Evolutionary conservation across 1,284 basidiomycete genomes (phyloP), one percentile per base, ranked within the genome.

Genomic region (Cryptococcus amylolentus): DNA sequence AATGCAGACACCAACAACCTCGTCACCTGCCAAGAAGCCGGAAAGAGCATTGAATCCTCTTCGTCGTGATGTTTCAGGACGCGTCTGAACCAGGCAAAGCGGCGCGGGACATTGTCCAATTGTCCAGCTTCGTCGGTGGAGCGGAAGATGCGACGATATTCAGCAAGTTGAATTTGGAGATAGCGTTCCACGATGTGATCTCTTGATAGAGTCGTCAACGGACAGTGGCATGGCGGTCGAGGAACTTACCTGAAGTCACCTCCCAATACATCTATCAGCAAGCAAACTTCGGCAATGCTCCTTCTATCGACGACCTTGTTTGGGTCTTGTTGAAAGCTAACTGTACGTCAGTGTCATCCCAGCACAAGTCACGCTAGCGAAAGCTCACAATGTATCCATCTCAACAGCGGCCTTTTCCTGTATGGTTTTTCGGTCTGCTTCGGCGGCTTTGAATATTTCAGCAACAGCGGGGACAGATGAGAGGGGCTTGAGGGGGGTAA

Each of bases 41-140:
- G 91, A 71, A 96, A 96, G 1, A 90, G 83, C 14, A 84, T 79
- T 0, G 86, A 87, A 60, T 89, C 87, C 67, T 98, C 93, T 18
- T 88, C 84, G 64, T 97, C 91, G 73, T 96, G 90, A 7, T 84
- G 85, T 63, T 88, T 86, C 38, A 99, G 78, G n/a, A 95, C 77
- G n/a, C 94, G 83, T 23, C 89, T 81, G 78, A 98, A 98, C 92
- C 94, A 99, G 2, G 94, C 91, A 66, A 93, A 98, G 40, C 96
- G 84, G 16, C 95, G 82, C 0, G 90, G 85, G 5, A 98, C 84
- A 63, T 99, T 99, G 77, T 99, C 96, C 45, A 99, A 81, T 72
- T 97, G 92, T 1, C 95, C 96, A 0, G 96, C 84, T 77, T 97
- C 93, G 67, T 95, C 91, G 1, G 86, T 86, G 3, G 87, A 83